Conservation (phyloP, 257 asterid species). For the Buddleja alternifolia region DNA sequence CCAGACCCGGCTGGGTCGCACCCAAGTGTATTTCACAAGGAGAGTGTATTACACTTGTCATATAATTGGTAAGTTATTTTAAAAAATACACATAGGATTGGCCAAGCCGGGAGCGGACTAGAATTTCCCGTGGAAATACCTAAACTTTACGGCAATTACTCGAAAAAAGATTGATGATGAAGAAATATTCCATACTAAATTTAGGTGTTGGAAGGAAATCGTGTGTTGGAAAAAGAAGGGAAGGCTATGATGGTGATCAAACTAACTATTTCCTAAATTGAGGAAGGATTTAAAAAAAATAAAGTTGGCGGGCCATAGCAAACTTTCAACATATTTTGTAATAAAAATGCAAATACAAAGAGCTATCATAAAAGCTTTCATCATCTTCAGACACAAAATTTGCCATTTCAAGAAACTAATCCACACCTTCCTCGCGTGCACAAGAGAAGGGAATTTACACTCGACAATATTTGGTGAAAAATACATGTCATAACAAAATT, state of each 20-base stretch:
- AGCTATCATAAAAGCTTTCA: slow-evolving; percentile 24
- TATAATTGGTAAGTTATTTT: no score
- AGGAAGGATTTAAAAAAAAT: background rate
- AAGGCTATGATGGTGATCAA: background rate
- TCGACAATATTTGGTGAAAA: background rate
- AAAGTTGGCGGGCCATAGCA: background rate
- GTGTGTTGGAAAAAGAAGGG: background rate
- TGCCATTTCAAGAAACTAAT: slow-evolving; percentile 7
- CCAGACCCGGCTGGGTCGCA: no score
- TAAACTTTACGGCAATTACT: no score
- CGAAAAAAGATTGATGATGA: no score
- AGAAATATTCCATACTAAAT: background rate
- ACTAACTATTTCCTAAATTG: slow-evolving; percentile 26
- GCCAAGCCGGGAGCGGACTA: no score
- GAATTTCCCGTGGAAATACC: no score
- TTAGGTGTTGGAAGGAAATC: background rate
- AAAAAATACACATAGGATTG: no score
- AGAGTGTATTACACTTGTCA: no score
- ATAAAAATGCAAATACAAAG: slow-evolving; percentile 10
- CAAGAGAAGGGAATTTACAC: background rate
- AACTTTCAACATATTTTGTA: background rate
- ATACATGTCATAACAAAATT: no score
- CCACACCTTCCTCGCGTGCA: slow-evolving; percentile 1
- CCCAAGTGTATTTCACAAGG: no score
- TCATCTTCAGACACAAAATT: slow-evolving; percentile 19